These are phyloP conservation scores for Xerocomellus chrysenteron DNA, from an alignment of 768 basidiomycete species.

Conservation along the genomic window DNA sequence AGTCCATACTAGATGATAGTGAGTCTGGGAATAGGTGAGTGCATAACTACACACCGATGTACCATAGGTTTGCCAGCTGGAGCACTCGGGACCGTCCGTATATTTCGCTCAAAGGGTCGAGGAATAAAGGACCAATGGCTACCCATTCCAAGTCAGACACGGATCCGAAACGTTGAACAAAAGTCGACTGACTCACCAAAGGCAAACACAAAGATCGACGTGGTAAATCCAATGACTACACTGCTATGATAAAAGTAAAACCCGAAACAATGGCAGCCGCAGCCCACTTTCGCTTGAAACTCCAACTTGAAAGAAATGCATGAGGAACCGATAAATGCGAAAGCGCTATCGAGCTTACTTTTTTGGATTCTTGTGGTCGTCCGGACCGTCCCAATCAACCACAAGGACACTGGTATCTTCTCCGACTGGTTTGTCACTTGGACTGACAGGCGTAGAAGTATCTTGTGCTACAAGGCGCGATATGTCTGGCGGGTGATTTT, in stretches of 20 bases:
- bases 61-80: slow-evolving; percentile 65
- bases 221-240: slow-evolving; percentile 53
- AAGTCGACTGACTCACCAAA: slow-evolving; percentile 45
- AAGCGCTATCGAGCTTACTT: slow-evolving; percentile 39
- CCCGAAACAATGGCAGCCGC: slow-evolving; percentile 62
- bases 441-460: not conserved
- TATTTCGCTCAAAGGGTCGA: slow-evolving; percentile 69
- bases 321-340: not conserved
- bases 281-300: slow-evolving; percentile 57
- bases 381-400: slow-evolving; percentile 63
- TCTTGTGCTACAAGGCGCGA: not conserved
- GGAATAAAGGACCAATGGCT: slow-evolving; percentile 36
- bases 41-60: slow-evolving; percentile 44
- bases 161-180: not conserved
- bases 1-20: slow-evolving; percentile 50
- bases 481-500: not conserved
- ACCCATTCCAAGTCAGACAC: not conserved
- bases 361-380: slow-evolving; percentile 58
- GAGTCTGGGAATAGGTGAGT: not conserved
- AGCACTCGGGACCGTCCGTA: slow-evolving; percentile 64
- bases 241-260: slow-evolving; percentile 61
- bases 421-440: not conserved
- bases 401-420: slow-evolving; percentile 20
- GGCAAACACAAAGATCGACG: slow-evolving; percentile 58
- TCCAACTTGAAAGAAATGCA: slow-evolving; percentile 46